Evolutionary conservation across 1,139 yeast genomes (phyloP).

Genomic region (Kluyveromyces marxianus): DNA sequence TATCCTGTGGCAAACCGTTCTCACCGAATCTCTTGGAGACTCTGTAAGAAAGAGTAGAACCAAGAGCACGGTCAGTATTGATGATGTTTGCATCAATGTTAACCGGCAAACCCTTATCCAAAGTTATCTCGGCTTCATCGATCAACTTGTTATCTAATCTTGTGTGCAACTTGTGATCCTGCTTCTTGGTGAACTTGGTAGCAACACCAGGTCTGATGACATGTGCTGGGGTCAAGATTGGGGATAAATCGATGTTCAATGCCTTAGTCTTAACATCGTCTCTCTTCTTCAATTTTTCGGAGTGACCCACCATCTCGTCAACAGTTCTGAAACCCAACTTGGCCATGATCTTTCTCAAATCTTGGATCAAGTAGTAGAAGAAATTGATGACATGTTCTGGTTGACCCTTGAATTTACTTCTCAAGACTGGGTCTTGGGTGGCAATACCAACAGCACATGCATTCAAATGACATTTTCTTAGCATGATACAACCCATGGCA

Average conservation of each 20-base stretch:
- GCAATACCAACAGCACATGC: constrained; percentile 99
- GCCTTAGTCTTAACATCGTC: constrained; percentile 89
- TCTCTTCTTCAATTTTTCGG: constrained; percentile 81
- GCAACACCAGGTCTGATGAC: constrained; percentile 97
- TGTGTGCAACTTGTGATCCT: constrained; percentile 88
- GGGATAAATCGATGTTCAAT: constrained; percentile 83
- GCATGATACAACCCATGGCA: constrained; percentile 95
- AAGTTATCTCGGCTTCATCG: constrained; percentile 89
- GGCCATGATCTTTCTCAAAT: constrained; percentile 89
- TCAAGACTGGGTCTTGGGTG: constrained; percentile 91
- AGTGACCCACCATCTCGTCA: constrained; percentile 96
- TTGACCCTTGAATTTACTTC: constrained; percentile 90
- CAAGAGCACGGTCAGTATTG: constrained; percentile 94
- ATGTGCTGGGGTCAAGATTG: constrained; percentile 94
- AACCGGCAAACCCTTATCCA: constrained; percentile 91
- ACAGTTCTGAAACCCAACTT: constrained; percentile 89
- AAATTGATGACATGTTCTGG: constrained; percentile 98
- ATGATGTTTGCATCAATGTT: constrained; percentile 87
- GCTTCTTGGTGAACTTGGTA: constrained; percentile 85
- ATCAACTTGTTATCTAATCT: constrained; percentile 92
- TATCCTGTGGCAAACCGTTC: constrained; percentile 88
- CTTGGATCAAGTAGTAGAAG: constrained; percentile 90
- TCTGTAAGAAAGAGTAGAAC: constrained; percentile 89
- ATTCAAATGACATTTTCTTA: constrained; percentile 88
- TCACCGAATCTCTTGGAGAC: constrained; percentile 92